phyloP scores from a whole-genome alignment of 768 basidiomycete genomes.

The Pleurotus ostreatus region DNA sequence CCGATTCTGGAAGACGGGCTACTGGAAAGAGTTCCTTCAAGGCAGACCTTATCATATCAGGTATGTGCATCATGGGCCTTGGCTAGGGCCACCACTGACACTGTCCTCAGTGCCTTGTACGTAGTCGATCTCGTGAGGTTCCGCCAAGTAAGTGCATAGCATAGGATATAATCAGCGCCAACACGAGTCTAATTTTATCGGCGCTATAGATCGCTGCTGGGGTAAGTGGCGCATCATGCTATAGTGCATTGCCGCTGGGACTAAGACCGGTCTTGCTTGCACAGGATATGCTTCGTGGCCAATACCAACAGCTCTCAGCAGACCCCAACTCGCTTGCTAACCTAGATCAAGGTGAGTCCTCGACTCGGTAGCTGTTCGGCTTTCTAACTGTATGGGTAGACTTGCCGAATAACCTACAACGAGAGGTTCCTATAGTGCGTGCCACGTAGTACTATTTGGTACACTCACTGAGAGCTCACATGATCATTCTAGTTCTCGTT shows the following conservation, averaged over 20 bases:
- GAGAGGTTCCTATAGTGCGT: conserved; percentile 88
- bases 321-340: conserved; percentile 95
- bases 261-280: neutral
- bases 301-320: conserved; percentile 90
- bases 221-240: conserved; percentile 26
- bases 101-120: conserved; percentile 73
- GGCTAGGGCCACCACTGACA: conserved; percentile 10
- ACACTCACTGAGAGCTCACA: conserved; percentile 5
- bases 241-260: too few species aligned
- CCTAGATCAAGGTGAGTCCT: conserved; percentile 76
- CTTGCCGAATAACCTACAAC: conserved; percentile 92
- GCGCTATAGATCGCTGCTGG: conserved; percentile 39
- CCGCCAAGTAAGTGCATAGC: conserved; percentile 64
- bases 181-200: neutral
- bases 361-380: neutral
- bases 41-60: conserved; percentile 94
- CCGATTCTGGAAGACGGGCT: conserved; percentile 98
- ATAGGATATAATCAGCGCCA: neutral
- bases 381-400: conserved; percentile 41
- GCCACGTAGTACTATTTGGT: neutral
- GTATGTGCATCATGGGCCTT: conserved; percentile 32
- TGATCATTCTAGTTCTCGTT: conserved; percentile 63
- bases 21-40: conserved; percentile 85
- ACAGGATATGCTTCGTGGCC: conserved; percentile 83
- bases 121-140: conserved; percentile 94